Base-by-base conservation (phyloP, 192 early-diverging fungal genomes). In the Fimicolochytrium jonesii region DNA sequence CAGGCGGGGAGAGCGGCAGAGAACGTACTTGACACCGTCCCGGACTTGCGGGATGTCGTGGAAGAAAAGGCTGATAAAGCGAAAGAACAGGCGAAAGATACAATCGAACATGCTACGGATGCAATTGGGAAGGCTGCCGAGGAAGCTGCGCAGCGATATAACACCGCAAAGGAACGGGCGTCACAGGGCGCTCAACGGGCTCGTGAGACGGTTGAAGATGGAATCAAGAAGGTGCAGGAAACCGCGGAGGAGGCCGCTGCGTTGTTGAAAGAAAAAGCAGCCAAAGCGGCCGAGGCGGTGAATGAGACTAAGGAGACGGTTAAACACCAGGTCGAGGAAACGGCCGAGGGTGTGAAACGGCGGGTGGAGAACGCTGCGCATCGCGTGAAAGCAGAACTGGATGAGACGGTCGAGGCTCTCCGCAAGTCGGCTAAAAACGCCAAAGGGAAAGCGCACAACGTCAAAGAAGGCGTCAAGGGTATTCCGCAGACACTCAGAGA, bases 391-490 rank as follows among this genome's bases (percentile, higher is more conserved):
- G 32, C 53, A 11, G 20, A 15, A n/a, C 13, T 64, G 22, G 62
- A 55, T 10, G 17, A 39, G 9, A 39, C 62, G 6, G 29, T 20
- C n/a, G 37, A 64, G 1, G n/a, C n/a, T n/a, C n/a, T n/a, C n/a
- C n/a, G n/a, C n/a, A n/a, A n/a, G n/a, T n/a, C n/a, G n/a, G n/a
- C n/a, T n/a, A n/a, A n/a, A n/a, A 55, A 22, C 18, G 33, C 55
- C 25, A 37, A 55, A 25, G 57, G 68, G 4, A 72, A 33, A 34
- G 55, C 54, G 3, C 49, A 61, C 15, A 59, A 64, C 7, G 49
- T 50, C 55, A 61, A 71, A 43, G 41, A 34, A 2, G 22, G 47
- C 25, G 64, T 54, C 13, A 34, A 72, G 29, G 39, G 53, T 5
- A 50, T 33, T 18, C 32, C 55, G 20, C 44, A 71, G 4, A n/a